Conservation (phyloP, 495 filamentous ascomycete species). For the Parathielavia appendiculata region DNA sequence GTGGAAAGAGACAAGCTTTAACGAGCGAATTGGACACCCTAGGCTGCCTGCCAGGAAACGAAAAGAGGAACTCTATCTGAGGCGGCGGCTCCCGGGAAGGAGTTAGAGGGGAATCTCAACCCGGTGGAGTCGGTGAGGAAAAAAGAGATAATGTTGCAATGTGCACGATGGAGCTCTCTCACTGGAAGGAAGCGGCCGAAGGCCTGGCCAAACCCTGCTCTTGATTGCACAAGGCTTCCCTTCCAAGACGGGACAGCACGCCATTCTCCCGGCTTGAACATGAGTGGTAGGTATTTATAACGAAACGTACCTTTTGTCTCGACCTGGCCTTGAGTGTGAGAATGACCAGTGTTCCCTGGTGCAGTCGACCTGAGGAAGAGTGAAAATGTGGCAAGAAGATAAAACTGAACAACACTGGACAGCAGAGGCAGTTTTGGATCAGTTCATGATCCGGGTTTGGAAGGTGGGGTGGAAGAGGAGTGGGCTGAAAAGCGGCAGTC, state of each 20-base stretch:
- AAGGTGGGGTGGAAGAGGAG: constrained; percentile 9
- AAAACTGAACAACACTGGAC: not conserved
- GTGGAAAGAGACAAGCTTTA: constrained; percentile 17
- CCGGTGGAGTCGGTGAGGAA: constrained; percentile 30
- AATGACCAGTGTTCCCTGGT: not conserved
- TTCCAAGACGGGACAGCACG: constrained; percentile 10
- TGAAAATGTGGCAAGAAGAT: no score
- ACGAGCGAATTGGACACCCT: constrained; percentile 24
- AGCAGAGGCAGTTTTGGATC: not conserved
- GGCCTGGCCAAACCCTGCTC: not conserved
- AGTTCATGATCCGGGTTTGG: not conserved
- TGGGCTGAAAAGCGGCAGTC: not conserved
- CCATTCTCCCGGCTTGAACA: not conserved
- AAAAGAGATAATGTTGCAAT: constrained; percentile 7
- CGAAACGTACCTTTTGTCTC: not conserved
- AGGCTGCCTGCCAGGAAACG: constrained; percentile 16
- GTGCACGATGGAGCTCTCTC: constrained; percentile 8
- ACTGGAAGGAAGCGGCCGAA: constrained; percentile 8
- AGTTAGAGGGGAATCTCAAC: constrained; percentile 18
- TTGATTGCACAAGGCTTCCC: constrained; percentile 11
- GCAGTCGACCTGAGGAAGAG: no score
- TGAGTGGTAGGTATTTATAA: not conserved
- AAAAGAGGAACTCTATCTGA: constrained; percentile 24
- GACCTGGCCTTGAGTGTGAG: not conserved
- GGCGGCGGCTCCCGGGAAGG: constrained; percentile 22